Evolutionary conservation across 805 yeast species (phyloP).

Genomic region (Metschnikowia matae): DNA sequence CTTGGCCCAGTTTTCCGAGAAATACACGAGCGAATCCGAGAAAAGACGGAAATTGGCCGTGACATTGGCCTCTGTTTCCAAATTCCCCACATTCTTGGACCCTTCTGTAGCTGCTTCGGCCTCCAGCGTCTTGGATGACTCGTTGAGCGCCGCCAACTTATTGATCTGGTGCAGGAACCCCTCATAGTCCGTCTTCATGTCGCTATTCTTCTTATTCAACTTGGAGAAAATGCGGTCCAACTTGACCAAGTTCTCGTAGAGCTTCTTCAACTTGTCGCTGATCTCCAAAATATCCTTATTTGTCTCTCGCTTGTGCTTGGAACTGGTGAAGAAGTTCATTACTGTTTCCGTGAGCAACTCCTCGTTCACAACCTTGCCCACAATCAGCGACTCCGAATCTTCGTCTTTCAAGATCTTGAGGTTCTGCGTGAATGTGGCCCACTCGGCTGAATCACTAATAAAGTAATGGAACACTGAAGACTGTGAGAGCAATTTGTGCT

Average conservation of each 20-base stretch:
- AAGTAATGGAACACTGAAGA: constrained; percentile 70
- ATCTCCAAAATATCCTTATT: constrained; percentile 59
- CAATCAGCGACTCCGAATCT: constrained; percentile 22
- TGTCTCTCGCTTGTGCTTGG: constrained; percentile 65
- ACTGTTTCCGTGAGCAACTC: constrained; percentile 88
- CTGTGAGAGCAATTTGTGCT: constrained; percentile 67
- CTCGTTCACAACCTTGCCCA: constrained; percentile 45
- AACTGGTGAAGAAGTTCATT: constrained; percentile 86
- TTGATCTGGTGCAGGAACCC: constrained; percentile 67
- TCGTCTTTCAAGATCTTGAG: constrained; percentile 34
- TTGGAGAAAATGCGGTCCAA: constrained; percentile 76
- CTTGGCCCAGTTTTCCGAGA: constrained; percentile 38
- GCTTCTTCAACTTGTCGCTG: constrained; percentile 72
- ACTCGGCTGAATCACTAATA: constrained; percentile 63
- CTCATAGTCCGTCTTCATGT: constrained; percentile 67
- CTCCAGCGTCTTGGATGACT: not conserved
- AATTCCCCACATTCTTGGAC: constrained; percentile 20
- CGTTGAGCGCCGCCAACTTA: constrained; percentile 59
- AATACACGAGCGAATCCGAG: constrained; percentile 34
- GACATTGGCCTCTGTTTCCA: constrained; percentile 12
- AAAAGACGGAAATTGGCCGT: constrained; percentile 32
- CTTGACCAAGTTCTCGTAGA: constrained; percentile 76
- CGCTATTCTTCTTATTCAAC: constrained; percentile 67
- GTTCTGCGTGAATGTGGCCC: constrained; percentile 65
- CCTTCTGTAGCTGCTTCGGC: no score